phyloP scores from a whole-genome alignment of 192 early-diverging fungal genomes.

The Umbelopsis sp. region DNA sequence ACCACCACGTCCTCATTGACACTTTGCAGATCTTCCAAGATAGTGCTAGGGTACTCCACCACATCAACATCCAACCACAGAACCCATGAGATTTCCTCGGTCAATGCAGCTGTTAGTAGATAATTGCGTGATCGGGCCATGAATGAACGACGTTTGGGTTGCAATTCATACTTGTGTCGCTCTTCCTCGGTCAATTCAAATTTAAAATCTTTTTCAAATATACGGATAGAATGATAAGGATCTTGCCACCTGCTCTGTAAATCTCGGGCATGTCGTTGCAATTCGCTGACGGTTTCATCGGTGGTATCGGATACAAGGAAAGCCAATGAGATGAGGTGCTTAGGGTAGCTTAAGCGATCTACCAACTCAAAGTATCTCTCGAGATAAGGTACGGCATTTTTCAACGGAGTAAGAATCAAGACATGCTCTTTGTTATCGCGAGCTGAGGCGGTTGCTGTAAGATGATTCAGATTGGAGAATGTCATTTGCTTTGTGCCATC shows the following conservation, averaged over 20 bases:
- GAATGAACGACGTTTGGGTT: slow-evolving; percentile 55
- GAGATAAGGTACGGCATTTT: slow-evolving; percentile 58
- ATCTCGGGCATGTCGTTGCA: slow-evolving; percentile 30
- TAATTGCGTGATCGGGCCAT: slow-evolving; percentile 67
- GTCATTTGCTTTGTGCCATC: slow-evolving; percentile 9
- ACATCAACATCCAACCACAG: slow-evolving; percentile 74
- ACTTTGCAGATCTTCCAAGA: slow-evolving; percentile 60
- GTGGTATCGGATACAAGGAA: slow-evolving; percentile 66
- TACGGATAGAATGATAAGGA: slow-evolving; percentile 48
- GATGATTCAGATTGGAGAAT: slow-evolving; percentile 32
- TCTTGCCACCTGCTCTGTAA: slow-evolving; percentile 25
- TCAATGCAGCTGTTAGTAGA: slow-evolving; percentile 56
- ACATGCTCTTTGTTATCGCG: slow-evolving; percentile 32
- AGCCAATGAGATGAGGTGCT: slow-evolving; percentile 62
- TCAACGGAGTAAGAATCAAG: slow-evolving; percentile 66
- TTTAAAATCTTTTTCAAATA: slow-evolving; percentile 61
- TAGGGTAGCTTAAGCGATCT: slow-evolving; percentile 56
- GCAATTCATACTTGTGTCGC: slow-evolving; percentile 54
- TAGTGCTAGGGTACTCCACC: slow-evolving; percentile 54
- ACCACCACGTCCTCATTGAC: slow-evolving; percentile 66
- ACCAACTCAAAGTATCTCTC: slow-evolving; percentile 64
- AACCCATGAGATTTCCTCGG: slow-evolving; percentile 64
- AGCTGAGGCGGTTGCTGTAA: slow-evolving; percentile 30
- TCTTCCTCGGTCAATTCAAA: slow-evolving; percentile 47
- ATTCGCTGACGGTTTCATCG: slow-evolving; percentile 53